Conservation (phyloP, 768 basidiomycete species). For the Russula sp. region DNA sequence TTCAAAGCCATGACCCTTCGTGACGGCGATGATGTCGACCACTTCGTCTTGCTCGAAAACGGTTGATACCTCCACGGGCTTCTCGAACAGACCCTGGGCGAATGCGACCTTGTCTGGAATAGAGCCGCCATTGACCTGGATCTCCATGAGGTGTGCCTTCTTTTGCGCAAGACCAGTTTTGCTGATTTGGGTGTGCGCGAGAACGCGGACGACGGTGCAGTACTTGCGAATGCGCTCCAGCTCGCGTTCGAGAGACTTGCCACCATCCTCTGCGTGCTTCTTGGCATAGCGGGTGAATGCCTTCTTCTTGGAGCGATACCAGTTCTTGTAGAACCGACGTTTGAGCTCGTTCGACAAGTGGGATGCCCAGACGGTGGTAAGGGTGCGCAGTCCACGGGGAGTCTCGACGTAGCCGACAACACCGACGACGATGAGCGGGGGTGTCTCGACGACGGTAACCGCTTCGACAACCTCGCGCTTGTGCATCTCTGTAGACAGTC, state of each 20-base stretch:
- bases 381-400: slow-evolving; percentile 95
- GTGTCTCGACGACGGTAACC: slow-evolving; percentile 92
- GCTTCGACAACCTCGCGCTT: slow-evolving; percentile 99
- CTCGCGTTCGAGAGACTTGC: slow-evolving; percentile 89
- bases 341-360: slow-evolving; percentile 98
- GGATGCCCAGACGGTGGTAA: slow-evolving; percentile 98
- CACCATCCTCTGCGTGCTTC: slow-evolving; percentile 94
- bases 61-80: slow-evolving; percentile 76
- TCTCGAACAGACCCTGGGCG: slow-evolving; percentile 92
- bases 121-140: slow-evolving; percentile 97
- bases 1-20: slow-evolving; percentile 99
- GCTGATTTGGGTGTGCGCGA: slow-evolving; percentile 98
- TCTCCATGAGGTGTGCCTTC: slow-evolving; percentile 99
- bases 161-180: slow-evolving; percentile 98
- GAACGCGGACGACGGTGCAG: slow-evolving; percentile 99
- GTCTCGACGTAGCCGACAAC: slow-evolving; percentile 99
- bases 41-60: slow-evolving; percentile 97
- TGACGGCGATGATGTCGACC: slow-evolving; percentile 95
- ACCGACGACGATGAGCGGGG: slow-evolving; percentile 94
- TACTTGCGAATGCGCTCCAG: slow-evolving; percentile 99
- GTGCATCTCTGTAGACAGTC: slow-evolving; percentile 80
- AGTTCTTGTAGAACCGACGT: slow-evolving; percentile 99
- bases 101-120: slow-evolving; percentile 97
- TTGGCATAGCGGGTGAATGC: slow-evolving; percentile 99
- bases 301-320: slow-evolving; percentile 99